Evolutionary conservation across 164 flowering plant species (phyloP).

Genomic region (Kalanchoe fedtschenkoi): DNA sequence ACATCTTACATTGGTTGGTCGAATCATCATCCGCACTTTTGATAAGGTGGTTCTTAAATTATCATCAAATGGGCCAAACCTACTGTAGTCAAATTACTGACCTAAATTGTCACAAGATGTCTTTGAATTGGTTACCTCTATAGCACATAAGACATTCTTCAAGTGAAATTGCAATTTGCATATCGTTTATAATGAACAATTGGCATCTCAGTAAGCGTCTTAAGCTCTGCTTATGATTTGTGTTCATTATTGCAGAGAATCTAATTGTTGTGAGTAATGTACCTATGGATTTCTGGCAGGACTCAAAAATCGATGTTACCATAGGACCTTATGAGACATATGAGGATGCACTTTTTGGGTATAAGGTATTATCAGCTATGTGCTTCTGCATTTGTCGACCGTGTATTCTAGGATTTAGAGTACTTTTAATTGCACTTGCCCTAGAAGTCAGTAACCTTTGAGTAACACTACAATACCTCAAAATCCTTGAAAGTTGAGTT

Average conservation of each 20-base stretch:
- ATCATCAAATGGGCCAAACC: too few species aligned
- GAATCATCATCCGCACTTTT: too few species aligned
- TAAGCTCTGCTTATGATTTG: background rate
- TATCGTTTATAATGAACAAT: too few species aligned
- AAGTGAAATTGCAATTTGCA: too few species aligned
- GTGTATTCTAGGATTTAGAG: background rate
- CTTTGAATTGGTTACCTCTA: too few species aligned
- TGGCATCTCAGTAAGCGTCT: background rate
- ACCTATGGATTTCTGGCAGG: conserved; percentile 28
- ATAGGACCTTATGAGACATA: conserved; percentile 97
- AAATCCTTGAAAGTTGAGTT: too few species aligned
- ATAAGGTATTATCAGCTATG: conserved; percentile 51
- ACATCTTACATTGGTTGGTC: too few species aligned
- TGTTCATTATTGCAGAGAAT: background rate
- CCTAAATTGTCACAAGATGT: too few species aligned
- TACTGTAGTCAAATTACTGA: background rate
- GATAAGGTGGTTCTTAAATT: too few species aligned
- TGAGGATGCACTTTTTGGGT: conserved; percentile 81
- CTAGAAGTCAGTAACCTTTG: too few species aligned
- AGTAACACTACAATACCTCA: too few species aligned
- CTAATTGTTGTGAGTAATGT: background rate
- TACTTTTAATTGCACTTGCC: background rate
- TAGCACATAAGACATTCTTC: too few species aligned
- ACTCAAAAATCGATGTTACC: conserved; percentile 85
- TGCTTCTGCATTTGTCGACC: background rate